phyloP scores from a whole-genome alignment of 495 filamentous ascomycete species.

The Annulohypoxylon nitens region DNA sequence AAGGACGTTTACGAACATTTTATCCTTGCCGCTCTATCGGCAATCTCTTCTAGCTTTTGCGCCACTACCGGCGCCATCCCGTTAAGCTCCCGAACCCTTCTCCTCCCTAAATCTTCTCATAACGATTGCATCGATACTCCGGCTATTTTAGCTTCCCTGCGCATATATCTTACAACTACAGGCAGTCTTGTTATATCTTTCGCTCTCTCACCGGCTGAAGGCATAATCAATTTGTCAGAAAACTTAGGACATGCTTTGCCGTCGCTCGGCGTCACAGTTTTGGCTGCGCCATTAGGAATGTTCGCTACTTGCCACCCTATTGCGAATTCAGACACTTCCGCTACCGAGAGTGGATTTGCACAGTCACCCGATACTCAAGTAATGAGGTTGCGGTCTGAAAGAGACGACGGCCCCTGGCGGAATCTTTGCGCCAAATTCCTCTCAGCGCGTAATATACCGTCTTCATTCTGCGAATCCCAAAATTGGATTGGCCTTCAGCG shows the following conservation, averaged over 20 bases:
- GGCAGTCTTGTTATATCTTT: slow-evolving; percentile 62
- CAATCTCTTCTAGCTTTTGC: slow-evolving; percentile 60
- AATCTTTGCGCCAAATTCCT: slow-evolving; percentile 57
- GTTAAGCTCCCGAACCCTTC: slow-evolving; percentile 57
- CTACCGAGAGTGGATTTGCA: slow-evolving; percentile 48
- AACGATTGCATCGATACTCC: slow-evolving; percentile 40
- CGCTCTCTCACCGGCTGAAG: slow-evolving; percentile 55
- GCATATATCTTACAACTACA: slow-evolving; percentile 63
- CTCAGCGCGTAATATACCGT: slow-evolving; percentile 58
- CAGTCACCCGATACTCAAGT: slow-evolving; percentile 64
- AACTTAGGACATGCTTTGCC: slow-evolving; percentile 51
- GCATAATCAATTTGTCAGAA: slow-evolving; percentile 57
- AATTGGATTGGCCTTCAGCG: slow-evolving; percentile 48
- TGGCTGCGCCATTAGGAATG: slow-evolving; percentile 62
- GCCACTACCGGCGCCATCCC: slow-evolving; percentile 57
- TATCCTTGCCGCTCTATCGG: slow-evolving; percentile 58
- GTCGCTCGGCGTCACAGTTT: slow-evolving; percentile 54
- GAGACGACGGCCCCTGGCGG: slow-evolving; percentile 58
- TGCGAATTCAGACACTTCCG: slow-evolving; percentile 39
- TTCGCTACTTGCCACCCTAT: slow-evolving; percentile 58
- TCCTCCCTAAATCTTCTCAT: slow-evolving; percentile 53
- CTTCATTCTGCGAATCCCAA: slow-evolving; percentile 46
- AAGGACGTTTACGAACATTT: slow-evolving; percentile 60
- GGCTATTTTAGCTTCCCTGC: slow-evolving; percentile 60
- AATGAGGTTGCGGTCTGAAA: slow-evolving; percentile 53